Base-by-base conservation (phyloP, 192 early-diverging fungal species). In the Chytriomyces sp. region DNA sequence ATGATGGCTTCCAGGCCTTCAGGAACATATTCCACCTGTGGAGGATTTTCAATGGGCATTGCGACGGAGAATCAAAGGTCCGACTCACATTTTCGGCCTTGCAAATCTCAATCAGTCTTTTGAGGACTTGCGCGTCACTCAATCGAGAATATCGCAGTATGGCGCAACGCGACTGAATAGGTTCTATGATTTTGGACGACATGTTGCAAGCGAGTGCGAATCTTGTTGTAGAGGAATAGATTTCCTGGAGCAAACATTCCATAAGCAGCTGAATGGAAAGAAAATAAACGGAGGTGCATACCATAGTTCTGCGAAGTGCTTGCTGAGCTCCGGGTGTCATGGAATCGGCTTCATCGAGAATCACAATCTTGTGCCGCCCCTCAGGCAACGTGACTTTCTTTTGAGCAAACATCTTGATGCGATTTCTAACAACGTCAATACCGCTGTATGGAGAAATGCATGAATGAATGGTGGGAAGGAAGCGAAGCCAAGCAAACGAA, bases 321-420 rank as follows among this genome's bases (percentile, higher is more conserved):
- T 99, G 96, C 75, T 99, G 97, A 5, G 97, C 97, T 26, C 91
- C 93, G 34, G 90, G 82, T 8, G 96, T 98, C 97, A 99, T 98
- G 77, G 93, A 88, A 77, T 99, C 97, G n/a, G 95, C 97, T 83
- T 99, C 97, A 77, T 99, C 97, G 61, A 99, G 80, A 78, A 99
- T 97, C 41, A 99, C 75, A 61, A 84, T 81, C 73, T 84, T 84
- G 63, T 84, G 81, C 5, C 81, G 74, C 59, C 93, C 93, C 19
- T 92, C 77, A 5, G 95, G 93, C 40, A 99, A 79, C 0, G 94
- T 98, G 17, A 99, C 94, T 67, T 98, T 99, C 69, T 94, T 98
- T 73, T 99, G 95, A 8, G 97, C 97, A 90, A 99, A 99, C 81
- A 93, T 91, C 75, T 99, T 99, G 83, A 99, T 97, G 53, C 89